phyloP scores from a whole-genome alignment of 768 basidiomycete genomes.

The Sarcodon sp. region DNA sequence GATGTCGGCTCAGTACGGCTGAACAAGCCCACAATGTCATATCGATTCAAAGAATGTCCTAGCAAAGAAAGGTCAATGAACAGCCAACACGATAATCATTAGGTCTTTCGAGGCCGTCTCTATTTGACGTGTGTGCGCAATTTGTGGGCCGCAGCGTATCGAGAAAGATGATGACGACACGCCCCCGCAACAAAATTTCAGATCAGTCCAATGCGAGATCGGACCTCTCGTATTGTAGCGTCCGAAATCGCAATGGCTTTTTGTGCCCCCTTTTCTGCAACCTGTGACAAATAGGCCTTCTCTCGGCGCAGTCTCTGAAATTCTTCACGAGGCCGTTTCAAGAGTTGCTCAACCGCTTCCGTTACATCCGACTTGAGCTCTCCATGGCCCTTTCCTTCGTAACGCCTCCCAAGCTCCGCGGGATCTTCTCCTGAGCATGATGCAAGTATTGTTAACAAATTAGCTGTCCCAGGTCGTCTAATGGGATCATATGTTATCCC shows the following conservation, averaged over 20 bases:
- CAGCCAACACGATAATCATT: too few species aligned
- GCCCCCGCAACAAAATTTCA: conserved; percentile 4
- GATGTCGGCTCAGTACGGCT: too few species aligned
- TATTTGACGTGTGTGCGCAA: too few species aligned
- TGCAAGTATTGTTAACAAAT: conserved; percentile 68
- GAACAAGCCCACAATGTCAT: too few species aligned
- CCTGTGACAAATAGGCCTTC: conserved; percentile 39
- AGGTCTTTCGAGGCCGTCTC: too few species aligned
- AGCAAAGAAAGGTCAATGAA: too few species aligned
- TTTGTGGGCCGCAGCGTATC: too few species aligned
- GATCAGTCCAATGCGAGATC: conserved; percentile 46
- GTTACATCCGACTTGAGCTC: conserved; percentile 63
- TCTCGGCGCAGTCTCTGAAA: conserved; percentile 55
- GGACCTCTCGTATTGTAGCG: conserved; percentile 55
- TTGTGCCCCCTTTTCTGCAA: conserved; percentile 52
- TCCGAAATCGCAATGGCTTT: conserved; percentile 51
- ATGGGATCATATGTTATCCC: conserved; percentile 75
- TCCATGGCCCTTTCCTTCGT: conserved; percentile 45
- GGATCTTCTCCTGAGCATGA: conserved; percentile 48
- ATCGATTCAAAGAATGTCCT: too few species aligned
- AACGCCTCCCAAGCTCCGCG: conserved; percentile 31
- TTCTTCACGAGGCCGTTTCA: conserved; percentile 57
- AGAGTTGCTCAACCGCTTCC: conserved; percentile 54
- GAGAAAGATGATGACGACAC: too few species aligned
- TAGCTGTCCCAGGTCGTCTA: conserved; percentile 72